Percentiles rank a stretch among this genome's conserved stretches.
These are phyloP conservation scores for Exophiala viscosa DNA, from an alignment of 2,329 filamentous ascomycete genomes.

Conservation along the genomic window DNA sequence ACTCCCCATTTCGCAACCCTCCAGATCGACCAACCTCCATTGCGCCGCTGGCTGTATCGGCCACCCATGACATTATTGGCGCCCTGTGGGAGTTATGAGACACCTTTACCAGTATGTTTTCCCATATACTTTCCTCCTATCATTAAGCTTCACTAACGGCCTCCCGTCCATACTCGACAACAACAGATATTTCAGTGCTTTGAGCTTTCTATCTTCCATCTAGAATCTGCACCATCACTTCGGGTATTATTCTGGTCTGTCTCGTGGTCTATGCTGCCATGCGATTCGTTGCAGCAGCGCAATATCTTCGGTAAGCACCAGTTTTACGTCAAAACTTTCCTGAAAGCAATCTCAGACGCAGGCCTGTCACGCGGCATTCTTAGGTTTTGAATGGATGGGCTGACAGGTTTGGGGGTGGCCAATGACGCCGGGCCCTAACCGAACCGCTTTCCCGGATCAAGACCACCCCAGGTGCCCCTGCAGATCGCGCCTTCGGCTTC, in stretches of 20 bases:
- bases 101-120: too few relatives aligned
- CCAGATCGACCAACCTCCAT: constrained; percentile 9
- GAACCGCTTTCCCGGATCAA: constrained; percentile 17
- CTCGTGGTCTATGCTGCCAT: constrained; percentile 8
- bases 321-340: constrained; percentile 22
- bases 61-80: neutral
- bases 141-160: too few relatives aligned
- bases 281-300: constrained; percentile 11
- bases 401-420: constrained; percentile 6
- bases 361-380: constrained; percentile 17
- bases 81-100: too few relatives aligned
- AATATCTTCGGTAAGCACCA: constrained; percentile 8
- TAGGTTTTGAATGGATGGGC: neutral
- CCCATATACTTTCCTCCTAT: too few relatives aligned
- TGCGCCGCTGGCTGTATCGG: constrained; percentile 10
- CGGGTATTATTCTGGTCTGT: neutral
- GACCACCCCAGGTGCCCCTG: constrained; percentile 17
- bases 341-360: constrained; percentile 17
- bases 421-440: constrained; percentile 16
- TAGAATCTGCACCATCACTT: neutral
- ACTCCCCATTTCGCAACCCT: neutral
- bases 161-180: too few relatives aligned
- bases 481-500: constrained; percentile 19
- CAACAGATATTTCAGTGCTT: too few relatives aligned
- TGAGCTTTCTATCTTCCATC: too few relatives aligned